Evolutionary conservation across 2,329 filamentous ascomycete genomes (phyloP).

Genomic region (Fusarium mundagurra): DNA sequence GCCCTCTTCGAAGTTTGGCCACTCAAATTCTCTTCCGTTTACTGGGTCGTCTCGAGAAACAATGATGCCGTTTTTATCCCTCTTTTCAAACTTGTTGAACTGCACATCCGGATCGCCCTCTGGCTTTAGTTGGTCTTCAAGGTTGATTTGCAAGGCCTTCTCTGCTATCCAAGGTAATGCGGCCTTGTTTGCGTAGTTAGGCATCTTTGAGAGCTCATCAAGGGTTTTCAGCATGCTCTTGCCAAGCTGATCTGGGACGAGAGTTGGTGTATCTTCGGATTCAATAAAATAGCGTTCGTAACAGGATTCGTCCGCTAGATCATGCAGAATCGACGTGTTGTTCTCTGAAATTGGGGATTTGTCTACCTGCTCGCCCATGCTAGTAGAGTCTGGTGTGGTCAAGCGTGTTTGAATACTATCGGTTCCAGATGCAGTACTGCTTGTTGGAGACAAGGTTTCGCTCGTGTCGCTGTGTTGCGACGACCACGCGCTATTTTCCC

Average conservation of each 20-base stretch:
- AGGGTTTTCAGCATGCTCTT: not conserved
- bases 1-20: not conserved
- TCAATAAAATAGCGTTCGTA: not conserved
- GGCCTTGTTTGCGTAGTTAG: not conserved
- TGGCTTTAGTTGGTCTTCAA: not conserved
- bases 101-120: not conserved
- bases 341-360: not conserved
- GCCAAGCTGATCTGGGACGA: not conserved
- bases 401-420: not conserved
- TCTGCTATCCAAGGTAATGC: not conserved
- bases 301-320: not conserved
- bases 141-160: not conserved
- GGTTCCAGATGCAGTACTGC: not conserved
- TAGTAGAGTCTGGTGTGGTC: not conserved
- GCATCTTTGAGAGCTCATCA: not conserved
- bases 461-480: not conserved
- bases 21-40: not conserved
- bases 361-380: not conserved
- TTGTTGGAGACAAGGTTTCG: not conserved
- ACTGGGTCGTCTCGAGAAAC: not conserved
- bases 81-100: not conserved
- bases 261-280: not conserved
- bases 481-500: not conserved
- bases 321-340: not conserved
- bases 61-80: not conserved